Conservation (phyloP, 2,329 filamentous ascomycete species). For the Paecilomyces niveus region DNA sequence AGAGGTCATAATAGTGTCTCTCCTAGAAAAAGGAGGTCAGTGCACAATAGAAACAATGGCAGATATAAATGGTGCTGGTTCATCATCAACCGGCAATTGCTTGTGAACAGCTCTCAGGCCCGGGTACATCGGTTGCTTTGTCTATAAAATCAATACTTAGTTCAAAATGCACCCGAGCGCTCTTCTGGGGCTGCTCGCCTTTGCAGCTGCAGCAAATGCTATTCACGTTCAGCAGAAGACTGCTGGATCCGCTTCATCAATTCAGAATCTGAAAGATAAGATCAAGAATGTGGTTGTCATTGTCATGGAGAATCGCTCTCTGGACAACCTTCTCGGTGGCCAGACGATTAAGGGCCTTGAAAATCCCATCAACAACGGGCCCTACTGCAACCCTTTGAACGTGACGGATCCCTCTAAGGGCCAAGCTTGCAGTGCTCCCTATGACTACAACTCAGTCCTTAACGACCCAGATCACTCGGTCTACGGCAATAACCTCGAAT, state of each 20-base stretch:
- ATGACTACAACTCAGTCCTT: conserved; percentile 34
- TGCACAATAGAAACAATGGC: no score
- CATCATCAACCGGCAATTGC: no score
- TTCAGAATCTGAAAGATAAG: conserved; percentile 15
- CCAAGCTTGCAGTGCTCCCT: conserved; percentile 23
- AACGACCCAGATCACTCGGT: conserved; percentile 39
- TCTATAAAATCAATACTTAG: no score
- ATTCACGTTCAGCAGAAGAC: conserved; percentile 4
- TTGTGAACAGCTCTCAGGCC: no score
- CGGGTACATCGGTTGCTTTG: no score
- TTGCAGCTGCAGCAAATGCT: conserved; percentile 1
- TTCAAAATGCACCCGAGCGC: conserved; percentile 1
- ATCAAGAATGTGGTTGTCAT: conserved; percentile 46
- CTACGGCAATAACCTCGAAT: conserved; percentile 39
- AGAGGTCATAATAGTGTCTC: no score
- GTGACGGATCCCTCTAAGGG: conserved; percentile 19
- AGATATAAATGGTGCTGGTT: no score
- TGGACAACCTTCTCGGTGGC: conserved; percentile 37
- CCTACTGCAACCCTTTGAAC: conserved; percentile 37
- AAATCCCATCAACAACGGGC: conserved; percentile 22
- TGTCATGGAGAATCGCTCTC: conserved; percentile 37
- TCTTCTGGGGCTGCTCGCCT: background rate
- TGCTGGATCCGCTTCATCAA: conserved; percentile 2
- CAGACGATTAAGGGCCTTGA: conserved; percentile 30
- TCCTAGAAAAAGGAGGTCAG: no score